Conservation (phyloP, 2,329 filamentous ascomycete species). For the Helotiales sp. region DNA sequence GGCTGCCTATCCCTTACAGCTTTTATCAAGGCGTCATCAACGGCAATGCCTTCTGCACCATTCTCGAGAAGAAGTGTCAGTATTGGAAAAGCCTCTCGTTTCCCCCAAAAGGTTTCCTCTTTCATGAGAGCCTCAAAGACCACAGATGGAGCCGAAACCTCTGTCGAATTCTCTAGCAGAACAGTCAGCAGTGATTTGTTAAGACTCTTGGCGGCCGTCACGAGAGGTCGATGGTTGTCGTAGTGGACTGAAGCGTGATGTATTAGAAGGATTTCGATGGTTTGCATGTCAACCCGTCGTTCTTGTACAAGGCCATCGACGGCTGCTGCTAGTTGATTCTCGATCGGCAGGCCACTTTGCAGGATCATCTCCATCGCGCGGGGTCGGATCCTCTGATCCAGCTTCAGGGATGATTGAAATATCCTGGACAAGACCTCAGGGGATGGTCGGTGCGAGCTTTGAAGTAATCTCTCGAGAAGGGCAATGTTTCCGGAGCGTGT, state of each 20-base stretch:
- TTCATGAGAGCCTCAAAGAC: conserved; percentile 15
- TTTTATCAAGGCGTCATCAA: conserved; percentile 22
- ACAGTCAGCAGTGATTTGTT: conserved; percentile 10
- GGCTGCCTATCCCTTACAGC: conserved; percentile 15
- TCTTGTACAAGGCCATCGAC: conserved; percentile 35
- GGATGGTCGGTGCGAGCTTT: conserved; percentile 1
- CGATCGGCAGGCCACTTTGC: conserved; percentile 39
- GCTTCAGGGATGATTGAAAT: conserved; percentile 12
- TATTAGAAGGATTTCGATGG: conserved; percentile 38
- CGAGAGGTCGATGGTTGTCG: conserved; percentile 14
- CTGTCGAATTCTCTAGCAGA: conserved; percentile 15
- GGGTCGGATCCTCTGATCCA: conserved; percentile 8
- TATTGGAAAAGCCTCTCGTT: conserved; percentile 32
- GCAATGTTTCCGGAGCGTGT: conserved; percentile 9
- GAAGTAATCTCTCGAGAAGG: conserved; percentile 12
- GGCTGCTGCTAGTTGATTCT: conserved; percentile 12
- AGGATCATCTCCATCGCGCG: conserved; percentile 7
- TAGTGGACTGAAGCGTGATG: conserved; percentile 45
- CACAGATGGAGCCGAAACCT: conserved; percentile 12
- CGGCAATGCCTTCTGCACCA: conserved; percentile 20
- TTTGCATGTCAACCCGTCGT: conserved; percentile 47
- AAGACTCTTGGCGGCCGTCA: conserved; percentile 8
- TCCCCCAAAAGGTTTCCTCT: conserved; percentile 16
- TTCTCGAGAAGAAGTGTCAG: conserved; percentile 18
- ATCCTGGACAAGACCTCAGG: conserved; percentile 3